A percentile compares a stretch with the other conserved stretches of the same genome.
These are phyloP conservation scores for Colletotrichum chlorophyti DNA, from an alignment of 2,329 filamentous ascomycete species.

Conservation along the genomic window DNA sequence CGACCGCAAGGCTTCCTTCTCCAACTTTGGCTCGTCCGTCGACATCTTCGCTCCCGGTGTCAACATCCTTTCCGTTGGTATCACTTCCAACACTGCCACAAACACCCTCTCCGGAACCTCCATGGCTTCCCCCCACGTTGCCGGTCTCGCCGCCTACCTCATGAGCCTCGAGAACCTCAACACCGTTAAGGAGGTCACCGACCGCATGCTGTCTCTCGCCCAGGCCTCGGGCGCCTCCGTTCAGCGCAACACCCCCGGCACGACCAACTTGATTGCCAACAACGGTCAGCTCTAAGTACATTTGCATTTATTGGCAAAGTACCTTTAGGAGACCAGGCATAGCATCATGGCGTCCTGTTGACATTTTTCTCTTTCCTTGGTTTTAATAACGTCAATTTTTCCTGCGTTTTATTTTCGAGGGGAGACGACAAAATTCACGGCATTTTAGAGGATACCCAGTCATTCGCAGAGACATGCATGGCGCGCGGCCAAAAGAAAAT, in stretches of 20 bases:
- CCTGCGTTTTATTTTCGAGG: constrained; percentile 10
- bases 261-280: constrained; percentile 63
- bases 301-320: background rate
- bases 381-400: constrained; percentile 14
- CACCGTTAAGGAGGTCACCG: constrained; percentile 49
- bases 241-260: constrained; percentile 47
- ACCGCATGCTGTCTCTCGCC: constrained; percentile 61
- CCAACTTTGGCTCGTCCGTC: constrained; percentile 62
- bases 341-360: constrained; percentile 12
- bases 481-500: constrained; percentile 16
- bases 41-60: constrained; percentile 65
- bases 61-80: constrained; percentile 58
- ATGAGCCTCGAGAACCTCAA: constrained; percentile 62
- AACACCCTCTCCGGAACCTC: constrained; percentile 59
- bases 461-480: constrained; percentile 18
- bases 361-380: constrained; percentile 4
- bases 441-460: constrained; percentile 29
- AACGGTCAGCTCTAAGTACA: constrained; percentile 50
- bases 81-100: constrained; percentile 53
- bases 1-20: constrained; percentile 59
- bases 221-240: constrained; percentile 52
- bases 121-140: constrained; percentile 73
- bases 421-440: constrained; percentile 15
- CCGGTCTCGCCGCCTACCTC: constrained; percentile 72
- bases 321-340: background rate